Conservation (phyloP, 805 yeast species). For the Candida bentonensis region DNA sequence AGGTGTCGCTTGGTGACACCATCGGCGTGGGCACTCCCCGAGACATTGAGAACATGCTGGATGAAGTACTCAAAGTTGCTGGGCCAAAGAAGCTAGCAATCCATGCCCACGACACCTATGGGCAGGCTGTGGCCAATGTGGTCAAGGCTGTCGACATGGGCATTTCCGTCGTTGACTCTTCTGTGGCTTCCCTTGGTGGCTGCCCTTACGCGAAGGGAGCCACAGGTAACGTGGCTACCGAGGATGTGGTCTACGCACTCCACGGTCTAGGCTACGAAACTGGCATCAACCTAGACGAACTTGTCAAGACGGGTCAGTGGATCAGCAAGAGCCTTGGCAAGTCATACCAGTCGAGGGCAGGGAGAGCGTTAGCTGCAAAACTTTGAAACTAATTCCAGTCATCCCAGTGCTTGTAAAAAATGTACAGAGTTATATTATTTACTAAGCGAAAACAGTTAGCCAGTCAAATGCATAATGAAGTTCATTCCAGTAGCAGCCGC, state of each 20-base stretch:
- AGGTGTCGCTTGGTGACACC: conserved; percentile 22
- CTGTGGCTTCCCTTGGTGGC: conserved; percentile 22
- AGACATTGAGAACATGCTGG: conserved; percentile 14
- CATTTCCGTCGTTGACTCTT: conserved; percentile 17
- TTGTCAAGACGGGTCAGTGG: conserved; percentile 17
- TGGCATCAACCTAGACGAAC: conserved; percentile 15
- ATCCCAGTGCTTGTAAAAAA: neutral
- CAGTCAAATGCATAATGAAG: conserved; percentile 22
- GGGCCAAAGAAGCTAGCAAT: conserved; percentile 16
- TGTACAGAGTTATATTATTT: no score
- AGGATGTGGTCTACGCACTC: conserved; percentile 19
- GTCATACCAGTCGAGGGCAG: conserved; percentile 2
- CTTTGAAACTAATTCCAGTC: neutral
- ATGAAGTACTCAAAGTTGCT: conserved; percentile 12
- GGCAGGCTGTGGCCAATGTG: conserved; percentile 22
- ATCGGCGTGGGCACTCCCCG: conserved; percentile 21
- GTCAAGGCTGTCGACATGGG: conserved; percentile 19
- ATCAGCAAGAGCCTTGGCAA: conserved; percentile 13
- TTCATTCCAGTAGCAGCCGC: conserved; percentile 46
- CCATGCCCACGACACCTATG: conserved; percentile 23
- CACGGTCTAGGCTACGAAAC: conserved; percentile 18
- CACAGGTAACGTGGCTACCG: conserved; percentile 21
- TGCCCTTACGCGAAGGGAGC: conserved; percentile 24
- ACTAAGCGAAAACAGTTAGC: no score
- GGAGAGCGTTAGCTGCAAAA: neutral